Percentiles rank a stretch among this genome's conserved stretches.
Conservation (phyloP, 148 eudicot genomes). For the Suaeda aralocaspica region DNA sequence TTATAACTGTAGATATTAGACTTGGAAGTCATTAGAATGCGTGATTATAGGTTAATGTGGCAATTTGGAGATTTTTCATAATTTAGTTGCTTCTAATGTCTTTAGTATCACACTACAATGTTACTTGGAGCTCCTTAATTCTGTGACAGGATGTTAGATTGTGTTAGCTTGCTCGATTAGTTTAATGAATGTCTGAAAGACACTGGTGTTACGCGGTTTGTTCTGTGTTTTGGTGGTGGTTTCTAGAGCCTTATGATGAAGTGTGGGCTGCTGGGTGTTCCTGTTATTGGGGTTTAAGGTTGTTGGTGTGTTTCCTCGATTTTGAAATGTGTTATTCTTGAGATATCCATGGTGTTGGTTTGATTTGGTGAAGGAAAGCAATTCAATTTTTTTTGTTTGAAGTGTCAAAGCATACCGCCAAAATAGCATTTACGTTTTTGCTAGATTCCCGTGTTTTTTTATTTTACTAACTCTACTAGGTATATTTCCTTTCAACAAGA, state of each 20-base stretch:
- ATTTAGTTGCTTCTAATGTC: not conserved
- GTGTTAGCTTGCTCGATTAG: not conserved
- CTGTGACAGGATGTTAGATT: not conserved
- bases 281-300: not conserved
- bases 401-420: not conserved
- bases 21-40: not conserved
- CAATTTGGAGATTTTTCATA: not conserved
- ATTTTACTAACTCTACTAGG: not conserved
- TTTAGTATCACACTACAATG: not conserved
- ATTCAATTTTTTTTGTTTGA: not conserved
- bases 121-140: not conserved
- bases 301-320: not conserved
- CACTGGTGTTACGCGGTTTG: not conserved
- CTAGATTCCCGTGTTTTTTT: not conserved
- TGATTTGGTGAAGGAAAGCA: not conserved
- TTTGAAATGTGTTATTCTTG: not conserved
- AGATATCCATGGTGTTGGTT: not conserved
- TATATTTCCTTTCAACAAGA: not conserved
- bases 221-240: not conserved
- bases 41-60: not conserved
- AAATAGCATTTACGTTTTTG: not conserved
- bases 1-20: not conserved
- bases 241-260: not conserved
- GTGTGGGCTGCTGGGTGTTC: not conserved
- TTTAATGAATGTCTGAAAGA: constrained; percentile 3